Percentiles rank a stretch among this genome's conserved stretches.
These are phyloP conservation scores for Byssochlamys sp. DNA, from an alignment of 2,329 filamentous ascomycete species.

Conservation along the genomic window DNA sequence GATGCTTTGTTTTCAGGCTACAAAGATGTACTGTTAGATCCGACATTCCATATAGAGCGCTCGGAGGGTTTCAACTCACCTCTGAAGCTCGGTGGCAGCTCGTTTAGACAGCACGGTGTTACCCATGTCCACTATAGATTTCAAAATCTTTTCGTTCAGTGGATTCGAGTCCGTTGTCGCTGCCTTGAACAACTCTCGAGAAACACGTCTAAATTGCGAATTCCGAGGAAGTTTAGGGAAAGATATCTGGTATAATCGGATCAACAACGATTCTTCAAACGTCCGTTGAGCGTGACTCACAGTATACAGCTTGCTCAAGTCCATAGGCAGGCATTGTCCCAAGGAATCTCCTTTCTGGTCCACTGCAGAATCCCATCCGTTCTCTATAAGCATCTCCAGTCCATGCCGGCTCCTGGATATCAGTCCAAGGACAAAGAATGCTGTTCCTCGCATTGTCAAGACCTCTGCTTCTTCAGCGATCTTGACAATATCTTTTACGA, in stretches of 20 bases:
- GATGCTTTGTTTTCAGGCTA: conserved; percentile 66
- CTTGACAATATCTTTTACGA: conserved; percentile 74
- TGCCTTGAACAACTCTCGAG: conserved; percentile 42
- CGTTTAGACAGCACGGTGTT: conserved; percentile 89
- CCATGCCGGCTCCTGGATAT: conserved; percentile 88
- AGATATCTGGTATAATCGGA: conserved; percentile 16
- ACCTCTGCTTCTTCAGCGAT: conserved; percentile 84
- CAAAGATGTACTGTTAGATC: conserved; percentile 19
- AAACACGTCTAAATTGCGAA: conserved; percentile 32
- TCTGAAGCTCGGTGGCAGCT: conserved; percentile 67
- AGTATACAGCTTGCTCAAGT: conserved; percentile 57
- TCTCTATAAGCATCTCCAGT: conserved; percentile 77
- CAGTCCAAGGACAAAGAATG: conserved; percentile 88
- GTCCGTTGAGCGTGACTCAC: conserved; percentile 1
- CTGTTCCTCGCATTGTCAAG: conserved; percentile 86
- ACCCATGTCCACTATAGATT: conserved; percentile 75
- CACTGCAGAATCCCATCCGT: conserved; percentile 87
- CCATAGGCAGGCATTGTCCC: conserved; percentile 74
- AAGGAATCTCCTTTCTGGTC: conserved; percentile 72
- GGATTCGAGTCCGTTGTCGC: conserved; percentile 54
- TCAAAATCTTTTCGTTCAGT: conserved; percentile 64
- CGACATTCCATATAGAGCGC: not conserved
- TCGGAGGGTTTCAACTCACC: conserved; percentile 29
- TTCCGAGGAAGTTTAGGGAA: conserved; percentile 32
- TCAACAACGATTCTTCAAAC: not conserved